phyloP scores from a whole-genome alignment of 2,329 filamentous ascomycete genomes.

The Colletotrichum siamense region DNA sequence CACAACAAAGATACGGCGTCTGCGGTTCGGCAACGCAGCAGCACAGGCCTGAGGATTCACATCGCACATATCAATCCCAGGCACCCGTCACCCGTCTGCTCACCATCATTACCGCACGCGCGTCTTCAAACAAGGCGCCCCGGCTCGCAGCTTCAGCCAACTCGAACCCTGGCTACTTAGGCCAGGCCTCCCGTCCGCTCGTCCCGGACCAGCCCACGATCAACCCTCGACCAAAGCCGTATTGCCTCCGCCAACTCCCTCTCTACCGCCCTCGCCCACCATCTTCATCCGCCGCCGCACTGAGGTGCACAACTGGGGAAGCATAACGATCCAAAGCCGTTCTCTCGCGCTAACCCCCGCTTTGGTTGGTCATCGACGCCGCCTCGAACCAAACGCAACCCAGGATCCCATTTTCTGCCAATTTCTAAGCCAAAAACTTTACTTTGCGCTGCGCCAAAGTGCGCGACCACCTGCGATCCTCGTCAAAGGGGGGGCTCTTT shows the following conservation, averaged over 20 bases:
- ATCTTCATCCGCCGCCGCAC: not conserved
- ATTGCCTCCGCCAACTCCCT: not conserved
- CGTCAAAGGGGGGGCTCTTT: not conserved
- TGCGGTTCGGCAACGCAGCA: not conserved
- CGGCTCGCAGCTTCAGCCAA: not conserved
- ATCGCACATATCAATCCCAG: conserved; percentile 2
- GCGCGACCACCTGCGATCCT: not conserved
- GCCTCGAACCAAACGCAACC: not conserved
- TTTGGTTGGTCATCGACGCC: conserved; percentile 10
- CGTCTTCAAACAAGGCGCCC: conserved; percentile 12
- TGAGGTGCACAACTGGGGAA: not conserved
- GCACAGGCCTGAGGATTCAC: not conserved
- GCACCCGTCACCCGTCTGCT: not conserved
- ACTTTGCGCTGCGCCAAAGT: not conserved
- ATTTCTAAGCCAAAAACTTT: conserved; percentile 16
- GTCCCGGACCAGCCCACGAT: conserved; percentile 14
- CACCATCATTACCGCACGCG: not conserved
- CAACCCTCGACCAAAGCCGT: not conserved
- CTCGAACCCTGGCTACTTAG: not conserved
- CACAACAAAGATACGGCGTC: not conserved
- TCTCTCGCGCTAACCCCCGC: conserved; percentile 3
- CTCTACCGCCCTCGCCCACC: not conserved
- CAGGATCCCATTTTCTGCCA: conserved; percentile 1
- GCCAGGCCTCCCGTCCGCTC: conserved; percentile 17
- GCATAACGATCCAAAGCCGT: conserved; percentile 10